Evolutionary conservation across 1,284 basidiomycete species (phyloP).

Genomic region (Marasmius oreades): DNA sequence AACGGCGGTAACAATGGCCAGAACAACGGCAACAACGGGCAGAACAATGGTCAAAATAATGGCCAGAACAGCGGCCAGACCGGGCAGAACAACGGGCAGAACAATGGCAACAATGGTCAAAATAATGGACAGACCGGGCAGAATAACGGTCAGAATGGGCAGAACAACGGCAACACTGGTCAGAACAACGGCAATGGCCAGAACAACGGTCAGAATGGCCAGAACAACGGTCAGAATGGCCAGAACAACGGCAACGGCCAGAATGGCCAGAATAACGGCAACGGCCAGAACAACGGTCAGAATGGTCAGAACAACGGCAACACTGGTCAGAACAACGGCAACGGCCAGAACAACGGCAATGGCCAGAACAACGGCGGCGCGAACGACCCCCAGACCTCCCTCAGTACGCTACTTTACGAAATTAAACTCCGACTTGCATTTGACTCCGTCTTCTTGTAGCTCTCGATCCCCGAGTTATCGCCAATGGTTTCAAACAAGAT

Average conservation of each 20-base stretch:
- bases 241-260: slow-evolving; percentile 1
- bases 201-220: background rate
- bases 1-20: background rate
- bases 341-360: slow-evolving; percentile 1
- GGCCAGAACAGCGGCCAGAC: background rate
- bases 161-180: background rate
- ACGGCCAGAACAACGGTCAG: background rate
- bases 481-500: slow-evolving; percentile 14
- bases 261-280: background rate
- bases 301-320: slow-evolving; percentile 1
- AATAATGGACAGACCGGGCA: too few relatives aligned
- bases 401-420: slow-evolving; percentile 18
- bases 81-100: background rate
- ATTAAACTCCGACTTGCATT: background rate
- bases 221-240: background rate
- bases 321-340: slow-evolving; percentile 8
- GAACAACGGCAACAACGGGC: background rate
- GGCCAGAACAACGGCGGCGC: background rate
- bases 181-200: slow-evolving; percentile 1
- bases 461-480: slow-evolving; percentile 33
- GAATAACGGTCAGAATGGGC: slow-evolving; percentile 6
- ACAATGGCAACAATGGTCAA: too few relatives aligned
- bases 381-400: slow-evolving; percentile 26
- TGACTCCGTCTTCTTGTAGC: slow-evolving; percentile 10
- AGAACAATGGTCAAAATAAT: background rate